Percentiles rank a stretch among this genome's conserved stretches.
Evolutionary conservation across 2,329 filamentous ascomycete species (phyloP).

Genomic region (Colletotrichum sp.): DNA sequence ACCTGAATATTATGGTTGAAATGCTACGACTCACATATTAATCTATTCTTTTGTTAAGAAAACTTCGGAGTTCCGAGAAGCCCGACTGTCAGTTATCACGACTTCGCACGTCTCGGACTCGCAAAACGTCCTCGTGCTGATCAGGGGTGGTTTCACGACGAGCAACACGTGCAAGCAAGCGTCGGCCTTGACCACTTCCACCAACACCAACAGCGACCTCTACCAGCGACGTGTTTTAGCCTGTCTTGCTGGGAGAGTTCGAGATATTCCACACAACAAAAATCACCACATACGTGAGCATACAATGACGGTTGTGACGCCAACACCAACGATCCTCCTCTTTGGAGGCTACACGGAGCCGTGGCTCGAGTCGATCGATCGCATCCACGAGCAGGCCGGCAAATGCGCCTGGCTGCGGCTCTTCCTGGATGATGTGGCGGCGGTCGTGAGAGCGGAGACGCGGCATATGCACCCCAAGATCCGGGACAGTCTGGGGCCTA

Average conservation of each 20-base stretch:
- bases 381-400: neutral
- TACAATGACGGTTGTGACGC: neutral
- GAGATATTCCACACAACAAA: neutral
- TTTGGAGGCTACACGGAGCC: neutral
- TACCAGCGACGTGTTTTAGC: too few species aligned
- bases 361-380: neutral
- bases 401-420: neutral
- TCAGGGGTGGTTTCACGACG: neutral
- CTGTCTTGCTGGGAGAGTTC: neutral
- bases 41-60: neutral
- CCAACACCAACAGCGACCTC: too few species aligned
- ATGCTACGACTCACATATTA: neutral
- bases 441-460: neutral
- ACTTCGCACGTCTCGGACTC: neutral
- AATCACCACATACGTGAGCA: neutral
- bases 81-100: neutral
- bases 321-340: conserved; percentile 10
- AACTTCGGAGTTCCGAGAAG: neutral
- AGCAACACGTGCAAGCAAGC: neutral
- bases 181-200: neutral
- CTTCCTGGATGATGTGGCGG: neutral
- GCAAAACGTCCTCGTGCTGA: neutral
- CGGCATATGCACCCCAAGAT: neutral
- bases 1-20: neutral
- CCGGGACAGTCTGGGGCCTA: neutral